These are phyloP conservation scores for Ganoderma leucocontextum DNA, from an alignment of 1,284 basidiomycete species.

Conservation along the genomic window DNA sequence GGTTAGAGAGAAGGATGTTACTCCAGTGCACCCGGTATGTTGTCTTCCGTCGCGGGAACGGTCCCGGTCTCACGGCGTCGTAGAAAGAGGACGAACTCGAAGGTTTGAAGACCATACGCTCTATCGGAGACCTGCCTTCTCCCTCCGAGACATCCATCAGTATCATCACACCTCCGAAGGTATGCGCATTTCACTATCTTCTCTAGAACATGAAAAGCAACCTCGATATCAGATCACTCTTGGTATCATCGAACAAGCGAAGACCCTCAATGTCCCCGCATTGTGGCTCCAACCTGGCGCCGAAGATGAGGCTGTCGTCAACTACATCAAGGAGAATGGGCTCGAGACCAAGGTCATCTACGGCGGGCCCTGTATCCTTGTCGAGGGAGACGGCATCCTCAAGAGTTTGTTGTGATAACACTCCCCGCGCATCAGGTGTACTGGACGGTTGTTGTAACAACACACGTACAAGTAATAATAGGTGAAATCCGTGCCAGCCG, in stretches of 20 bases:
- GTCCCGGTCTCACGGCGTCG: constrained; percentile 5
- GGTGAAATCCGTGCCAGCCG: not conserved
- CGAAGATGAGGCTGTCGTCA: constrained; percentile 63
- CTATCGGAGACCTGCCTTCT: constrained; percentile 64
- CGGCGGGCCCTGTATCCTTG: constrained; percentile 80
- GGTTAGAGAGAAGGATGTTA: constrained; percentile 65
- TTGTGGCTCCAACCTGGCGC: constrained; percentile 91
- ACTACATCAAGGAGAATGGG: constrained; percentile 61
- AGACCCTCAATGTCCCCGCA: constrained; percentile 65
- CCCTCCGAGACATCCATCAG: constrained; percentile 80
- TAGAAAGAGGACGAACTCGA: constrained; percentile 75
- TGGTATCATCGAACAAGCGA: constrained; percentile 68
- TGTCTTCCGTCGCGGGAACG: not conserved
- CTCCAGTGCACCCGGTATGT: constrained; percentile 72
- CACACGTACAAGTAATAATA: not conserved
- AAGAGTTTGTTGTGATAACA: constrained; percentile 37
- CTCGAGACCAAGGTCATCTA: constrained; percentile 70
- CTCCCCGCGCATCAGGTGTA: not conserved
- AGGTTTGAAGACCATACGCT: constrained; percentile 60
- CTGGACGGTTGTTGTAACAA: not conserved
- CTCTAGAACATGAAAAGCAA: not conserved
- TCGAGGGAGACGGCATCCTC: constrained; percentile 68
- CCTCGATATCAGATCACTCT: constrained; percentile 2
- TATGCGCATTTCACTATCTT: constrained; percentile 38
- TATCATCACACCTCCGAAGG: constrained; percentile 80